Evolutionary conservation across 306 rosid species (phyloP).

Genomic region (Lupinus albus): DNA sequence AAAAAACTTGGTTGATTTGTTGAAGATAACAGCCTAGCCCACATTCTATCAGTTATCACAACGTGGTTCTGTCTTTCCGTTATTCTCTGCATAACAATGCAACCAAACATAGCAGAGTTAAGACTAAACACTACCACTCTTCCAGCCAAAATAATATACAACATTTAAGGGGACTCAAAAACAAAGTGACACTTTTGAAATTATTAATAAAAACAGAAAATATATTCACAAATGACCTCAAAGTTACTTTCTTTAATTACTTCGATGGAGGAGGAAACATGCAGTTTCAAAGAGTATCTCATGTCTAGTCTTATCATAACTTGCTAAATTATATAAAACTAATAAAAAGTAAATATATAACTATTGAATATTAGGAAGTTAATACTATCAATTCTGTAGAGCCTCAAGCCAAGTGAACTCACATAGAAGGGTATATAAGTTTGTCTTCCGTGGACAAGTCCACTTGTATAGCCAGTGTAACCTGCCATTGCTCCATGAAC

Average conservation of each 20-base stretch:
- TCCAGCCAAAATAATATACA: constrained; percentile 27
- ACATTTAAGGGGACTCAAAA: too few species aligned
- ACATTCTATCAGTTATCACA: constrained; percentile 94
- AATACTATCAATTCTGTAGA: constrained; percentile 13
- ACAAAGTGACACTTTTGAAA: too few species aligned
- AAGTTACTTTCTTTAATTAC: too few species aligned
- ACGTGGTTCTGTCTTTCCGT: constrained; percentile 69
- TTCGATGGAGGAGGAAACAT: too few species aligned
- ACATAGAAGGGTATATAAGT: constrained; percentile 85
- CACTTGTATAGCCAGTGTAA: constrained; percentile 78
- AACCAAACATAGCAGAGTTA: constrained; percentile 5
- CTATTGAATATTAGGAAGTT: not conserved
- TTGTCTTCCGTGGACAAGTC: constrained; percentile 90
- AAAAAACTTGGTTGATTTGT: constrained; percentile 92
- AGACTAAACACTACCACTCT: not conserved
- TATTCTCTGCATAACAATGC: constrained; percentile 63
- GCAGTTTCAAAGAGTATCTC: too few species aligned
- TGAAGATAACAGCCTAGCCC: constrained; percentile 97
- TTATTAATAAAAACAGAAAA: too few species aligned
- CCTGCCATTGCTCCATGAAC: constrained; percentile 99
- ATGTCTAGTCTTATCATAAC: not conserved
- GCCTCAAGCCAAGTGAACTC: constrained; percentile 43
- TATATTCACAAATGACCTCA: too few species aligned
- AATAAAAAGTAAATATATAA: not conserved
- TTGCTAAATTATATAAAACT: not conserved